Base-by-base conservation (phyloP, 352 stramenopile genomes). In the Albugo laibachii region DNA sequence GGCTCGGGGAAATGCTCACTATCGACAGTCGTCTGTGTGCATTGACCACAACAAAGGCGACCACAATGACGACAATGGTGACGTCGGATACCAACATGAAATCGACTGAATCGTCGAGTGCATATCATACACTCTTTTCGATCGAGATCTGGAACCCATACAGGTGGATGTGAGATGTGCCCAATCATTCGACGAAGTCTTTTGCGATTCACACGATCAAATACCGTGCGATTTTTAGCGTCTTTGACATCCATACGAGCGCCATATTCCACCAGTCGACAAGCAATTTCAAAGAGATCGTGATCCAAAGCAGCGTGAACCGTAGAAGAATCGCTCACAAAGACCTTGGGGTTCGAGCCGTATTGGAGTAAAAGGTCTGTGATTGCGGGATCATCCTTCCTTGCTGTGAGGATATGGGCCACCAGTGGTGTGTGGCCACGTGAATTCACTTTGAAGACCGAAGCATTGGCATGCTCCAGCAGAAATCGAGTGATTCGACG, bases 61-160 rank as follows among this genome's bases (percentile, higher is more conserved):
- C 77, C 79, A 50, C 79, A 92, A 61, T 85, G 80, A 13, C 79
- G 78, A 53, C 78, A 92, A 58, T 92, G 78, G 53, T 92, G 78
- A 18, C 78, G 78, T 39, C 76, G 72, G 20, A 82, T 62, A 36
- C 70, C 74, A 12, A 88, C 52, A 18, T 55, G 56, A 2, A 89
- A 55, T 20, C 57, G 58, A 15, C 60, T 78, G 48, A 91, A 91
- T 55, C 69, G 66, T 41, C 71, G 71, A 47, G 66, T 56, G 54
- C 78, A 88, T n/a, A 75, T 59, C 75, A 92, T 92, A 56, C 78
- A 92, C 48, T 56, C 60, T 42, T 67, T 62, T 39, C 73, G 69
- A 41, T 85, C 75, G 14, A 65, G 59, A 51, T 92, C 66, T 0
- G 73, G 69, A 11, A 92, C 60, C 78, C 78, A 92, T 55, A 92